Evolutionary conservation across 2,329 filamentous ascomycete species (phyloP), one percentile per base, ranked within the genome.

Genomic region (Teratosphaeria epicoccoides): DNA sequence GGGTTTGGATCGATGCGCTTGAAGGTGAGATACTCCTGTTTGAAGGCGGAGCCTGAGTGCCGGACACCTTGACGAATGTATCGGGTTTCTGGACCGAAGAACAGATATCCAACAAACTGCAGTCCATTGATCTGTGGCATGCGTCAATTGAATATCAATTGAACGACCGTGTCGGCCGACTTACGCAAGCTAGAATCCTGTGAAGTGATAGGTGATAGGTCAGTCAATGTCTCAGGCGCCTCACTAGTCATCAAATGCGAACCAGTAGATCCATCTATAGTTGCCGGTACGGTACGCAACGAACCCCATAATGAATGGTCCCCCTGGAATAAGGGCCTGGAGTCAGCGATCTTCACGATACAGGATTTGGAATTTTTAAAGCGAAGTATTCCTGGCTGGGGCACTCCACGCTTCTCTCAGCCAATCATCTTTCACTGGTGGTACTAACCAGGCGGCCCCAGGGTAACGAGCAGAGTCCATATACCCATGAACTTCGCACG

Each of bases 71-170:
- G 64, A 5, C 71, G 70, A 14, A 77, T 63, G 61, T 80, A 82
- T 24, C 75, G 73, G 1, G 79, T 80, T 60, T 82, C 79, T 0
- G 75, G 73, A 1, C 75, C 73, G 23, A 80, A 57, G 61, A 81
- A 76, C 51, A 81, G 61, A 61, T 81, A 82, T 20, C 77, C 61
- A 47, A 81, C 63, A 55, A 82, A 73, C 56, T 82, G 79, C 5
- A 71, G 72, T 47, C 70, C 76, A 52, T 82, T 82, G 58, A 73
- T 74, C 75, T 78, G 33, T n/a, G 3, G 4, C 20, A 4, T 40
- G 6, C 33, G n/a, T 40, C 10, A 40, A 17, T 9, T 5, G 6
- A 9, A 2, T 14, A 51, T 28, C 59, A 43, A 37, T 24, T 2
- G 4, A 1, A 9, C 49, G 52, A 46, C 52, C n/a, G 6, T 20